Conservation (phyloP, 495 filamentous ascomycete genomes). For the Xylaria nigripes region DNA sequence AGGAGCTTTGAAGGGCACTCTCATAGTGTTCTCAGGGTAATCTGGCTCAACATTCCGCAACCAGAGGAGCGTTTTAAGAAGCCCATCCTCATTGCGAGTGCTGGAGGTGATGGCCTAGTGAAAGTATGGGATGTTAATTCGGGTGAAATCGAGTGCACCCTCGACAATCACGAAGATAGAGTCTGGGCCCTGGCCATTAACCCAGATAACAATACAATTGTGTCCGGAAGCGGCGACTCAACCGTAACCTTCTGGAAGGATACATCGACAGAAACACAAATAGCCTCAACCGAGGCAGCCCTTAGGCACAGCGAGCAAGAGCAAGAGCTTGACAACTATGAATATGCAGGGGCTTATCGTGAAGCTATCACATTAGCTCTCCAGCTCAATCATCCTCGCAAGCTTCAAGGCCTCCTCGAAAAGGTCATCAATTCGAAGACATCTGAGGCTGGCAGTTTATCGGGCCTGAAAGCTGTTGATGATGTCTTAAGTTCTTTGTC, state of each 20-base stretch:
- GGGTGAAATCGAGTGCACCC: conserved; percentile 76
- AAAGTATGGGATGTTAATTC: conserved; percentile 82
- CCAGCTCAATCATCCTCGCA: conserved; percentile 83
- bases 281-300: conserved; percentile 57
- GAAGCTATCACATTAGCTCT: conserved; percentile 88
- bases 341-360: conserved; percentile 74
- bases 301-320: conserved; percentile 82
- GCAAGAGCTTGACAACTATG: conserved; percentile 85
- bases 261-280: conserved; percentile 72
- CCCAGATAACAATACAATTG: conserved; percentile 57
- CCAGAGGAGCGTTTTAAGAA: conserved; percentile 40
- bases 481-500: conserved; percentile 70
- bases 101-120: conserved; percentile 91
- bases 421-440: conserved; percentile 59
- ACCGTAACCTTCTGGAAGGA: conserved; percentile 93
- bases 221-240: conserved; percentile 83
- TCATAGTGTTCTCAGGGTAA: conserved; percentile 86
- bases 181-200: conserved; percentile 82
- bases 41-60: conserved; percentile 67
- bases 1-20: conserved; percentile 94
- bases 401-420: conserved; percentile 75
- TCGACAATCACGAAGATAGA: conserved; percentile 93
- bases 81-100: conserved; percentile 64
- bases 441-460: conserved; percentile 55
- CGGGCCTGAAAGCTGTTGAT: conserved; percentile 72